Evolutionary conservation across 2,329 filamentous ascomycete genomes (phyloP), one percentile per base, ranked within the genome.

Genomic region (Cordyceps militaris): DNA sequence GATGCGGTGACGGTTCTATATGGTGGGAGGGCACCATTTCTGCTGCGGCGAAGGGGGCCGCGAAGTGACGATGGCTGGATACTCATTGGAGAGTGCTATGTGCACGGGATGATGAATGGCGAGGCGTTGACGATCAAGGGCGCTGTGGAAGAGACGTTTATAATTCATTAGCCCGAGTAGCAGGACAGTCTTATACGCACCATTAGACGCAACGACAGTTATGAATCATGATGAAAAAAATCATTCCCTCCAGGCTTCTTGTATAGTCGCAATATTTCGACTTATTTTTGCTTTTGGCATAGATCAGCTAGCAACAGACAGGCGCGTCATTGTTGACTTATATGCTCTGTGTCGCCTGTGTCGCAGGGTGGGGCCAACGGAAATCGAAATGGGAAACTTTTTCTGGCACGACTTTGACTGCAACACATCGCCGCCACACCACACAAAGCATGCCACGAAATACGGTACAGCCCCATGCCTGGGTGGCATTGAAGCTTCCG

Each of bases 401-500:
- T 57, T 57, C 49, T 30, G 23, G 7, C 13, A 23, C 3, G 26
- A 16, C 26, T 42, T 23, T 34, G 44, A 19, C 50, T n/a, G 14
- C 32, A 42, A 23, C 26, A 56, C 53, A 40, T 30, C 13, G 44
- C 32, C 53, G 24, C 32, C 11, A 49, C 53, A 56, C 43, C 32
- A 55, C 30, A 55, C 53, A 49, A 32, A 28, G 42, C 47, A 70
- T 74, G 66, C 59, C 67, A 6, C 66, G 68, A 51, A 67, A 69
- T 48, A 63, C 63, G 21, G 68, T 73, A 10, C 75, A 82, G 64
- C 80, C 83, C 61, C 76, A 85, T 68, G 74, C 78, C 58, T 87
- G 83, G 84, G 79, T 82, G 9, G 79, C 76, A 47, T 70, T 87
- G 48, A 76, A 79, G 67, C 75, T 86, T 10, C 82, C 83, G 6